Conservation (phyloP, 2,329 filamentous ascomycete genomes). For the Celoporthe dispersa region DNA sequence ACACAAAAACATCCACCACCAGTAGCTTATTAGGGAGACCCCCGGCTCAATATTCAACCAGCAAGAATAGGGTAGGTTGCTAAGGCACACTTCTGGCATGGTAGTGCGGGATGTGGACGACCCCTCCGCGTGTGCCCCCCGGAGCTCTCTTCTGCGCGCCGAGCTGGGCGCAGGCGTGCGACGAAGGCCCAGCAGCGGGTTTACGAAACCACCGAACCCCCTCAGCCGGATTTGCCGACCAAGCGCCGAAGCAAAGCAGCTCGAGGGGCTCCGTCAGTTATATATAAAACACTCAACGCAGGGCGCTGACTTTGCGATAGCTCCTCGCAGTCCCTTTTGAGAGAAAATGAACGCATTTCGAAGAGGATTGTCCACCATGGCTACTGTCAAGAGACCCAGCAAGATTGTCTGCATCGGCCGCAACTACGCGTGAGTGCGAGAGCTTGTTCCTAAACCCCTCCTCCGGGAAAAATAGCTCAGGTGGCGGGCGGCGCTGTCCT, state of each 20-base stretch:
- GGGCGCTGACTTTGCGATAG: not conserved
- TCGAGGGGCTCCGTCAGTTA: not conserved
- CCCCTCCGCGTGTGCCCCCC: not conserved
- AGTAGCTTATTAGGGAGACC: not conserved
- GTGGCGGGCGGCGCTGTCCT: not conserved
- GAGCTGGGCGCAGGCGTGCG: constrained; percentile 3
- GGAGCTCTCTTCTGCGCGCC: constrained; percentile 22
- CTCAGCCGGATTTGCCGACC: constrained; percentile 21
- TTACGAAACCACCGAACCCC: constrained; percentile 18
- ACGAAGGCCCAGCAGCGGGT: constrained; percentile 4
- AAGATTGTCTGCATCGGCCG: constrained; percentile 86
- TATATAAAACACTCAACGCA: constrained; percentile 11
- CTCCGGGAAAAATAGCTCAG: not conserved
- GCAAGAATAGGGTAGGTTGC: constrained; percentile 6
- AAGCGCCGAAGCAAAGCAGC: constrained; percentile 11
- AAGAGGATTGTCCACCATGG: constrained; percentile 41
- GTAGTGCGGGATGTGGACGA: constrained; percentile 7
- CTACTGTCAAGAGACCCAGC: constrained; percentile 51
- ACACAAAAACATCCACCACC: not conserved
- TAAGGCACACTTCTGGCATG: not conserved
- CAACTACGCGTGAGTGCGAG: constrained; percentile 81
- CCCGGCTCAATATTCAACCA: constrained; percentile 16
- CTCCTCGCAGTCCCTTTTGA: not conserved
- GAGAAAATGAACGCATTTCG: constrained; percentile 33
- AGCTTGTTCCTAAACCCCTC: constrained; percentile 22